Conservation (phyloP, 768 basidiomycete species). For the Trametes villosa region DNA sequence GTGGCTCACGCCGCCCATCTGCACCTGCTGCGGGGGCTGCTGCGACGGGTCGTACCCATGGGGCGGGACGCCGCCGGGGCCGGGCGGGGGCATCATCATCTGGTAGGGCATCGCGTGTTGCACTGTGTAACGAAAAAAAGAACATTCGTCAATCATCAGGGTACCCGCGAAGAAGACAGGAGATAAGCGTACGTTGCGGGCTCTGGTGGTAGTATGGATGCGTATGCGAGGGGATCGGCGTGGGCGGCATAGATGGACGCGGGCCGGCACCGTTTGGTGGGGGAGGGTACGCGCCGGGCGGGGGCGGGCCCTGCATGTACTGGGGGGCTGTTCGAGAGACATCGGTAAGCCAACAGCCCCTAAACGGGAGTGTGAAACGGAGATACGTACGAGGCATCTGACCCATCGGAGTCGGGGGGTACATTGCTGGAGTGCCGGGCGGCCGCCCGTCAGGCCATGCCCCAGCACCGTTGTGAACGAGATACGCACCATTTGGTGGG, state of each 20-base stretch:
- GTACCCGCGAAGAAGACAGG: conserved; percentile 21
- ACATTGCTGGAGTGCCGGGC: conserved; percentile 62
- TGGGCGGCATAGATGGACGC: conserved; percentile 90
- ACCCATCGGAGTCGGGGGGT: conserved; percentile 78
- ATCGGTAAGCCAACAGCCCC: conserved; percentile 7
- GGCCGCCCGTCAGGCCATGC: conserved; percentile 13
- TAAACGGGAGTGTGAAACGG: conserved; percentile 27
- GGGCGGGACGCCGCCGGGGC: conserved; percentile 63
- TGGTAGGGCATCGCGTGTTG: conserved; percentile 85
- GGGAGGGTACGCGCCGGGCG: conserved; percentile 75
- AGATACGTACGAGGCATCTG: conserved; percentile 81
- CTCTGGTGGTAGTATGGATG: conserved; percentile 88
- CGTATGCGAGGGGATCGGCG: conserved; percentile 84
- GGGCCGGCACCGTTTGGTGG: conserved; percentile 80
- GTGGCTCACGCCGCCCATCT: conserved; percentile 74
- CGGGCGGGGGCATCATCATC: conserved; percentile 91
- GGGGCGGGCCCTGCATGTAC: conserved; percentile 80
- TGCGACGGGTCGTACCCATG: conserved; percentile 71
- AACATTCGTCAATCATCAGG: conserved; percentile 24
- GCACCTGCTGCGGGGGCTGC: conserved; percentile 64
- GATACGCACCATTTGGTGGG: conserved; percentile 66
- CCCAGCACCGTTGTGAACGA: conserved; percentile 6
- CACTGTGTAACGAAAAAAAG: conserved; percentile 50
- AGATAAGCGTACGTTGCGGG: conserved; percentile 69
- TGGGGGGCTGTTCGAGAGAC: conserved; percentile 54